These are phyloP conservation scores for Kurtzmaniella quercitrusa DNA, from an alignment of 1,139 yeast genomes.

Conservation along the genomic window DNA sequence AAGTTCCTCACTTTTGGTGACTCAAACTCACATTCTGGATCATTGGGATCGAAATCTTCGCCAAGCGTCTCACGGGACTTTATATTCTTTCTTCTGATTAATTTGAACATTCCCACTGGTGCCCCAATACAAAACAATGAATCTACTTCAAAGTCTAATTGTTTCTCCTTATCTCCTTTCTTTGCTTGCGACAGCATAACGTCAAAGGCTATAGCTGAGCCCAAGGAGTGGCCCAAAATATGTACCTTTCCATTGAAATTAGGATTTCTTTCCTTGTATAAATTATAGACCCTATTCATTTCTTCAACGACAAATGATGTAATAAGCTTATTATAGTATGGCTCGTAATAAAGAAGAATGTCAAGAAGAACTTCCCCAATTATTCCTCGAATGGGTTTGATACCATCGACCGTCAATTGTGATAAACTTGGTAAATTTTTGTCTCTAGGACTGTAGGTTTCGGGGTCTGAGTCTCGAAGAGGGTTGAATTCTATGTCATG, in stretches of 20 bases:
- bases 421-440: slow-evolving; percentile 53
- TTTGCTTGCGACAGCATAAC: slow-evolving; percentile 59
- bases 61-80: slow-evolving; percentile 28
- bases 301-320: slow-evolving; percentile 63
- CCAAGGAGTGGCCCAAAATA: slow-evolving; percentile 86
- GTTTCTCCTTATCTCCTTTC: slow-evolving; percentile 6
- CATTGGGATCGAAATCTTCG: slow-evolving; percentile 17
- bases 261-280: slow-evolving; percentile 64
- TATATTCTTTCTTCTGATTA: slow-evolving; percentile 58
- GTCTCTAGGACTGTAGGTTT: neutral
- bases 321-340: slow-evolving; percentile 60
- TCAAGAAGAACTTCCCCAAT: slow-evolving; percentile 87
- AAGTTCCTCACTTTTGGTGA: slow-evolving; percentile 57
- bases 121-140: slow-evolving; percentile 83
- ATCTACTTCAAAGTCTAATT: slow-evolving; percentile 54
- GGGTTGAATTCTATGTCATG: slow-evolving; percentile 64
- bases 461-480: slow-evolving; percentile 15
- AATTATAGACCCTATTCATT: slow-evolving; percentile 63
- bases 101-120: slow-evolving; percentile 83
- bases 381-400: slow-evolving; percentile 69
- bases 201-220: slow-evolving; percentile 83
- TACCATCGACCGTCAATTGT: slow-evolving; percentile 78
- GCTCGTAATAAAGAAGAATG: slow-evolving; percentile 80
- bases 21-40: slow-evolving; percentile 11
- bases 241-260: slow-evolving; percentile 75